A percentile compares a stretch with the other conserved stretches of the same genome.
These are phyloP conservation scores for Microdochium paspali DNA, from an alignment of 2,329 filamentous ascomycete species.

Conservation along the genomic window DNA sequence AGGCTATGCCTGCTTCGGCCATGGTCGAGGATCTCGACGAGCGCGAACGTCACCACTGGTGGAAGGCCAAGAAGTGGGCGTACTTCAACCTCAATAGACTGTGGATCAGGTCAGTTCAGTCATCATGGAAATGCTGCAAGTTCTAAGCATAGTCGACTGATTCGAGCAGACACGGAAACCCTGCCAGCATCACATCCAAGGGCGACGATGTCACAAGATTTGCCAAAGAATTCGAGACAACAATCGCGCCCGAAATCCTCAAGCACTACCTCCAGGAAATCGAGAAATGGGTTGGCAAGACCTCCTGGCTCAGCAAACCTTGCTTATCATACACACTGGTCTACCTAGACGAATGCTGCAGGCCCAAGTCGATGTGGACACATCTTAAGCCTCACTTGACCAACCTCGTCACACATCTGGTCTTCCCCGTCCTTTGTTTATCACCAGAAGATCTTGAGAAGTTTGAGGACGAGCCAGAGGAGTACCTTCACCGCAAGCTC, in stretches of 20 bases:
- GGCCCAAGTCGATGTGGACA: constrained; percentile 94
- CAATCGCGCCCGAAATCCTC: constrained; percentile 90
- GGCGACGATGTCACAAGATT: constrained; percentile 70
- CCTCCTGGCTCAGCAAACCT: constrained; percentile 87
- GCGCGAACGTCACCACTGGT: constrained; percentile 93
- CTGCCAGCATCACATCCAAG: constrained; percentile 64
- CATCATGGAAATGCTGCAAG: background rate
- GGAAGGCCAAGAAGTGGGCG: constrained; percentile 99
- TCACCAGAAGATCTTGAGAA: constrained; percentile 86
- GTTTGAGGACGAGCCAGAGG: constrained; percentile 88
- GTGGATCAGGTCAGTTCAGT: constrained; percentile 64
- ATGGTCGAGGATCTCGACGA: constrained; percentile 74
- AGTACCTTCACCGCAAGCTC: constrained; percentile 93
- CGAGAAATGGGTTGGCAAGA: constrained; percentile 95
- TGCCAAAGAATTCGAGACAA: constrained; percentile 82
- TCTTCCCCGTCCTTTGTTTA: constrained; percentile 92
- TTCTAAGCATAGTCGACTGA: constrained; percentile 4
- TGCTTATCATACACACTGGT: constrained; percentile 89
- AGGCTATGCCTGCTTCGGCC: constrained; percentile 68
- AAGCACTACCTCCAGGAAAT: constrained; percentile 92
- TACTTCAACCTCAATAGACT: constrained; percentile 96
- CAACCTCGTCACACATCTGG: constrained; percentile 84
- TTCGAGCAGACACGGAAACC: constrained; percentile 72
- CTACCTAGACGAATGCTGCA: constrained; percentile 94
- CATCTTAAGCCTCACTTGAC: constrained; percentile 89